These are phyloP conservation scores for Fraxinus pennsylvanica DNA, from an alignment of 257 asterid species.

Conservation along the genomic window DNA sequence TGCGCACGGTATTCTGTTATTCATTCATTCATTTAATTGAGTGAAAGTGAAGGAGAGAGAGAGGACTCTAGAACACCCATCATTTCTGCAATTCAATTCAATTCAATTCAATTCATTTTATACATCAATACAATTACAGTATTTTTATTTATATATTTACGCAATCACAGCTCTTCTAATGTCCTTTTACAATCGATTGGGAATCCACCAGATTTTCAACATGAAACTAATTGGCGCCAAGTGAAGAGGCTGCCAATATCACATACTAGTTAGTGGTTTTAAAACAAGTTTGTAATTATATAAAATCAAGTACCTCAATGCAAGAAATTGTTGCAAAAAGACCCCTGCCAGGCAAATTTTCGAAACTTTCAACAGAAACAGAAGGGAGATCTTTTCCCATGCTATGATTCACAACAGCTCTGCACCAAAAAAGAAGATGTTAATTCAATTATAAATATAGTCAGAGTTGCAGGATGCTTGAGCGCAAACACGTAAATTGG, in stretches of 20 bases:
- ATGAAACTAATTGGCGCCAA: slow-evolving; percentile 3
- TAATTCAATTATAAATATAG: slow-evolving; percentile 11
- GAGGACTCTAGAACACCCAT: background rate
- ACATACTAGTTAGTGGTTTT: slow-evolving; percentile 9
- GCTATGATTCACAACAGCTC: slow-evolving; percentile 97
- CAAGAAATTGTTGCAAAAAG: slow-evolving; percentile 81
- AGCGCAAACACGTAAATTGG: slow-evolving; percentile 5
- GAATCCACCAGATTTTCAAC: background rate
- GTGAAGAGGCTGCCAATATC: slow-evolving; percentile 11
- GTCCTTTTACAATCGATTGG: background rate
- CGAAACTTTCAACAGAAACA: slow-evolving; percentile 83
- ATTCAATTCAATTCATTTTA: background rate
- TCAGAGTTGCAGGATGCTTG: background rate
- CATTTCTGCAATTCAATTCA: background rate
- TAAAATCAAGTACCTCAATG: slow-evolving; percentile 58
- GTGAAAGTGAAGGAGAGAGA: background rate
- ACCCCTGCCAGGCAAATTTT: slow-evolving; percentile 96
- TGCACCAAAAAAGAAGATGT: slow-evolving; percentile 41
- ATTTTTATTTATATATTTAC: no score
- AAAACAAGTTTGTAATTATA: slow-evolving; percentile 3
- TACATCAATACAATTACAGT: background rate
- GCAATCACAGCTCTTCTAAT: background rate
- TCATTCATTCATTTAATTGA: background rate
- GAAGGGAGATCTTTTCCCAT: slow-evolving; percentile 90
- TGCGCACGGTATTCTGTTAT: background rate